A percentile compares a stretch with the other conserved stretches of the same genome.
phyloP scores from a whole-genome alignment of 2,329 filamentous ascomycete species.

The Rutstroemia sydowiana region DNA sequence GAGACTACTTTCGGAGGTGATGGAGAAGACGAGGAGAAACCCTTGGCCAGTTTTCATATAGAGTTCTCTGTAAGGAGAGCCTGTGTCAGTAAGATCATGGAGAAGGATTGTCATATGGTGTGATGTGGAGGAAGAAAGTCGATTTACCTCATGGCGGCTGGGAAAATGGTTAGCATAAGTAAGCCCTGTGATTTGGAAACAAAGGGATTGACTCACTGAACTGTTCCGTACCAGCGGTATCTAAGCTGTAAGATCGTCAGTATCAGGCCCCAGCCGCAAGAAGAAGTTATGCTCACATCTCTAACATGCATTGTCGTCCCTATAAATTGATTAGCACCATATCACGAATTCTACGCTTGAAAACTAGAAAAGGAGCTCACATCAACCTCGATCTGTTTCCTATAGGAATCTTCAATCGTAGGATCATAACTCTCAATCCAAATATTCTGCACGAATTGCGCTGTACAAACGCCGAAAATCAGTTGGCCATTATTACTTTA shows the following conservation, averaged over 20 bases:
- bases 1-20: conserved; percentile 61
- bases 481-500: conserved; percentile 16
- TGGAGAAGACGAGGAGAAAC: conserved; percentile 68
- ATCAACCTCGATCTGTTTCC: conserved; percentile 59
- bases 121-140: not conserved
- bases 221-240: conserved; percentile 69
- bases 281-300: conserved; percentile 47
- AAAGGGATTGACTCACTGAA: conserved; percentile 55
- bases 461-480: conserved; percentile 31
- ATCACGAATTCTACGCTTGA: not conserved
- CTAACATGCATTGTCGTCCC: conserved; percentile 65
- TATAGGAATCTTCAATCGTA: conserved; percentile 55
- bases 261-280: not conserved
- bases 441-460: conserved; percentile 69
- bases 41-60: conserved; percentile 73
- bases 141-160: conserved; percentile 50
- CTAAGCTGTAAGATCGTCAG: conserved; percentile 40
- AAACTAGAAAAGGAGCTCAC: conserved; percentile 41
- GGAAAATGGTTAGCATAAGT: conserved; percentile 4
- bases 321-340: conserved; percentile 26
- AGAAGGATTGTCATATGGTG: not conserved
- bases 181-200: conserved; percentile 17
- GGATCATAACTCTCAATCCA: conserved; percentile 66
- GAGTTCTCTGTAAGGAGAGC: conserved; percentile 45
- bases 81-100: not conserved